Evolutionary conservation across 768 basidiomycete species (phyloP).

Genomic region (Collybiopsis luxurians): DNA sequence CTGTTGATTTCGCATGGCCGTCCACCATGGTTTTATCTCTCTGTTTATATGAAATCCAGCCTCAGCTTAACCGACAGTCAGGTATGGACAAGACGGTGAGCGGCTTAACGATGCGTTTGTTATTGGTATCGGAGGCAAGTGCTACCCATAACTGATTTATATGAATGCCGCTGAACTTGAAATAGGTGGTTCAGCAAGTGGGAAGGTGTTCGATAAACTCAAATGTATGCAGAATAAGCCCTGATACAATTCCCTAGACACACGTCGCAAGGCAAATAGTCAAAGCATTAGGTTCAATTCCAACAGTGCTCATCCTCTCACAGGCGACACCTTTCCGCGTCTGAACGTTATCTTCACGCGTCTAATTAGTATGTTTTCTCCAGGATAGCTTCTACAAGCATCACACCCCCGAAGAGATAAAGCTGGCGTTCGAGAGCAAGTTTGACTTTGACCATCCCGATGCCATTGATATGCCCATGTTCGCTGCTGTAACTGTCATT

Average conservation of each 20-base stretch:
- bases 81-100: slow-evolving; percentile 78
- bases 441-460: slow-evolving; percentile 92
- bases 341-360: background rate
- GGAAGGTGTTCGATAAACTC: slow-evolving; percentile 54
- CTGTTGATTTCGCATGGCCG: slow-evolving; percentile 82
- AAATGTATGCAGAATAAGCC: background rate
- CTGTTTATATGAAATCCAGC: background rate
- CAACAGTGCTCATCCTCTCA: slow-evolving; percentile 87
- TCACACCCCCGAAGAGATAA: slow-evolving; percentile 76
- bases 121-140: slow-evolving; percentile 75
- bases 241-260: no score
- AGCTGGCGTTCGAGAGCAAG: slow-evolving; percentile 76
- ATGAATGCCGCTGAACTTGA: no score
- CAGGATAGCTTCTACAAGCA: slow-evolving; percentile 94
- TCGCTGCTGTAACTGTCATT: slow-evolving; percentile 56
- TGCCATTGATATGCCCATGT: slow-evolving; percentile 87
- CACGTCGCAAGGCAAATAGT: slow-evolving; percentile 85
- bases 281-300: slow-evolving; percentile 75
- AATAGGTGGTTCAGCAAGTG: slow-evolving; percentile 81
- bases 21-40: slow-evolving; percentile 65
- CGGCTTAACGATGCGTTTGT: slow-evolving; percentile 77
- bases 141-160: background rate
- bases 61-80: slow-evolving; percentile 22
- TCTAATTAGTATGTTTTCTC: background rate
- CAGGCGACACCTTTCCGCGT: slow-evolving; percentile 44